Conservation (phyloP, 306 rosid species). For the Lathyrus oleraceus region DNA sequence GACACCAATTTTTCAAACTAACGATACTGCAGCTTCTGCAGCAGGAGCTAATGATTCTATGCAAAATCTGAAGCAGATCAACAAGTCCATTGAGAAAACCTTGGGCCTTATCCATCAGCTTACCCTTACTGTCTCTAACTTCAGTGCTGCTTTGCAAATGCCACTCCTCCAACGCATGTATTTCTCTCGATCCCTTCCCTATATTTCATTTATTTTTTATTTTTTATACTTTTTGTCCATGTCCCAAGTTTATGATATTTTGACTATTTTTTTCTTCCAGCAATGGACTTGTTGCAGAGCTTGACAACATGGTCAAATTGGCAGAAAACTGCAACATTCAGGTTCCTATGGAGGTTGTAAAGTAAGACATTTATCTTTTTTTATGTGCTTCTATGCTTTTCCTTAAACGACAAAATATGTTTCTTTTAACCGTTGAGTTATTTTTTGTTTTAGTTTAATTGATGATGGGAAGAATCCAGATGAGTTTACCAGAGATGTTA, state of each 20-base stretch:
- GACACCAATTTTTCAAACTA: slow-evolving; percentile 47
- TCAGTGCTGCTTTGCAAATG: slow-evolving; percentile 80
- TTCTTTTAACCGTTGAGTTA: slow-evolving; percentile 15
- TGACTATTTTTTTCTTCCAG: slow-evolving; percentile 41
- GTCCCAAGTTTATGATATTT: slow-evolving; percentile 8
- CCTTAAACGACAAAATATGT: neutral
- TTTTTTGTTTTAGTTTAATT: slow-evolving; percentile 62
- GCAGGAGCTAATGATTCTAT: slow-evolving; percentile 62
- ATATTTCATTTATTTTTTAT: neutral
- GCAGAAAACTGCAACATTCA: slow-evolving; percentile 90
- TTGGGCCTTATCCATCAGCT: slow-evolving; percentile 93
- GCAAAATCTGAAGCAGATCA: slow-evolving; percentile 77
- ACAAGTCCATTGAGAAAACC: slow-evolving; percentile 78
- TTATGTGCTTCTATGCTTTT: slow-evolving; percentile 30
- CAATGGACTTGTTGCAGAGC: slow-evolving; percentile 82
- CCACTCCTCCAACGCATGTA: slow-evolving; percentile 93
- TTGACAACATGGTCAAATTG: slow-evolving; percentile 79
- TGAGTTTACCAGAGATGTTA: slow-evolving; percentile 82
- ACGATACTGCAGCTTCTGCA: slow-evolving; percentile 47
- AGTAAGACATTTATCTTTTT: slow-evolving; percentile 56
- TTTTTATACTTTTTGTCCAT: neutral
- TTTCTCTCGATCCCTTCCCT: slow-evolving; percentile 30
- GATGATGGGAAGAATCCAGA: slow-evolving; percentile 97
- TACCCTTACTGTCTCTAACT: slow-evolving; percentile 82
- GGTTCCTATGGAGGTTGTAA: slow-evolving; percentile 92